These are phyloP conservation scores for Alternaria sp. DNA, from an alignment of 2,329 filamentous ascomycete genomes.

Conservation along the genomic window DNA sequence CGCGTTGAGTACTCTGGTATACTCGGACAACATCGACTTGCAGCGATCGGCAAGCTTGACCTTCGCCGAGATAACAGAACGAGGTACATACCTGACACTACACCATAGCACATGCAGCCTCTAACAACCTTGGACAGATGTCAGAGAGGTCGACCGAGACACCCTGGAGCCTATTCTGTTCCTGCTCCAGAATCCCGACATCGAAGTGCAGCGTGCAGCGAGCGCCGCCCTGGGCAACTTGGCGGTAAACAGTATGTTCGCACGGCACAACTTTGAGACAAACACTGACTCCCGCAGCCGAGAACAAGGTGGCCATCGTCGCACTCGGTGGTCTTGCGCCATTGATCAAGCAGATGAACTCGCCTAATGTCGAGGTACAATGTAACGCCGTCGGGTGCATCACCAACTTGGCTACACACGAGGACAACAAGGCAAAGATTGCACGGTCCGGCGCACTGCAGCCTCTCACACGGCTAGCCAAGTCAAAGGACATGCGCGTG, in stretches of 20 bases:
- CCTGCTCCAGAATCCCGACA: conserved; percentile 91
- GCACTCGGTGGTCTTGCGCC: conserved; percentile 88
- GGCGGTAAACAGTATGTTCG: conserved; percentile 84
- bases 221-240: conserved; percentile 96
- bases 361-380: conserved; percentile 95
- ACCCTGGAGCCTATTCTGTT: conserved; percentile 96
- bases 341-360: conserved; percentile 98
- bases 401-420: conserved; percentile 96
- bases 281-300: conserved; percentile 70
- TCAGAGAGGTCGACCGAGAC: conserved; percentile 91
- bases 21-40: conserved; percentile 97
- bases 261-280: neutral
- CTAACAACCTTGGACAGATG: conserved; percentile 69
- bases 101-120: neutral
- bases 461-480: conserved; percentile 88
- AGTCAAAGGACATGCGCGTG: conserved; percentile 98
- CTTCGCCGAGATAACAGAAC: conserved; percentile 97
- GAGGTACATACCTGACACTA: conserved; percentile 68
- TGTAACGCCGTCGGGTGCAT: conserved; percentile 99
- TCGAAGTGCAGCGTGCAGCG: conserved; percentile 95
- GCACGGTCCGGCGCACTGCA: conserved; percentile 91
- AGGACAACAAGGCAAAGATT: conserved; percentile 99
- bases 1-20: conserved; percentile 93
- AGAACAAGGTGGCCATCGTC: conserved; percentile 98
- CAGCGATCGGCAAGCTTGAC: conserved; percentile 97